phyloP scores from a whole-genome alignment of 257 asterid species.

The Thymus quinquecostatus region DNA sequence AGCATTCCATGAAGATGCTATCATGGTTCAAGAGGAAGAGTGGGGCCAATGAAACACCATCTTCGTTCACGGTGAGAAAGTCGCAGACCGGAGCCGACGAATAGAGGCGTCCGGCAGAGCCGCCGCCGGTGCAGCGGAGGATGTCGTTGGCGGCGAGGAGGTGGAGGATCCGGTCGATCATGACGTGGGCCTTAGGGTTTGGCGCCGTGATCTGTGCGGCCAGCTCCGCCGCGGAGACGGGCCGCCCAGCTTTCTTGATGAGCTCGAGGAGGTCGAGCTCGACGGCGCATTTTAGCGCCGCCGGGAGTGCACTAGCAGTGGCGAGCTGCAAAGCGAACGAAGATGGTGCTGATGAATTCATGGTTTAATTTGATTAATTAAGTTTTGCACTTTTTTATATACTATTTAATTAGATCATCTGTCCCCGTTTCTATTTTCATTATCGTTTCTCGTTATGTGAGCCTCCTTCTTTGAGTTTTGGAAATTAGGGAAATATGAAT shows the following conservation, averaged over 20 bases:
- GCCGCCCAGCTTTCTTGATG: slow-evolving; percentile 39
- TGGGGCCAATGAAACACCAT: slow-evolving; percentile 43
- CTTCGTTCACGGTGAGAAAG: slow-evolving; percentile 46
- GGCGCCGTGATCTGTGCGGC: slow-evolving; percentile 38
- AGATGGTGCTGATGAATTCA: background rate
- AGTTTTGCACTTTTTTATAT: too few relatives aligned
- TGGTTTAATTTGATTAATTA: too few relatives aligned
- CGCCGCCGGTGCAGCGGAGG: slow-evolving; percentile 34
- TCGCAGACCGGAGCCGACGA: slow-evolving; percentile 55
- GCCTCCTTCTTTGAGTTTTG: too few relatives aligned
- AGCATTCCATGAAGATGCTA: slow-evolving; percentile 44
- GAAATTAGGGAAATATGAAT: too few relatives aligned
- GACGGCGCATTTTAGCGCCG: background rate
- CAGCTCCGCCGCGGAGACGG: slow-evolving; percentile 37
- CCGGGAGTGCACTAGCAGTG: background rate
- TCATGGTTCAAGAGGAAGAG: slow-evolving; percentile 31
- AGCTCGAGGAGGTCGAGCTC: slow-evolving; percentile 1
- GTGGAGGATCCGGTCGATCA: slow-evolving; percentile 49
- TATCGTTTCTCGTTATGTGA: too few relatives aligned
- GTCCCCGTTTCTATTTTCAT: too few relatives aligned
- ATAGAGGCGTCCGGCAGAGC: slow-evolving; percentile 40
- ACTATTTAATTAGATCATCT: too few relatives aligned
- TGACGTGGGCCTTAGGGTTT: slow-evolving; percentile 31
- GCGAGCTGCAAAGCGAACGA: background rate
- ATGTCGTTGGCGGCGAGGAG: slow-evolving; percentile 43